phyloP scores from a whole-genome alignment of 768 basidiomycete genomes.

The Podaxis sp. region DNA sequence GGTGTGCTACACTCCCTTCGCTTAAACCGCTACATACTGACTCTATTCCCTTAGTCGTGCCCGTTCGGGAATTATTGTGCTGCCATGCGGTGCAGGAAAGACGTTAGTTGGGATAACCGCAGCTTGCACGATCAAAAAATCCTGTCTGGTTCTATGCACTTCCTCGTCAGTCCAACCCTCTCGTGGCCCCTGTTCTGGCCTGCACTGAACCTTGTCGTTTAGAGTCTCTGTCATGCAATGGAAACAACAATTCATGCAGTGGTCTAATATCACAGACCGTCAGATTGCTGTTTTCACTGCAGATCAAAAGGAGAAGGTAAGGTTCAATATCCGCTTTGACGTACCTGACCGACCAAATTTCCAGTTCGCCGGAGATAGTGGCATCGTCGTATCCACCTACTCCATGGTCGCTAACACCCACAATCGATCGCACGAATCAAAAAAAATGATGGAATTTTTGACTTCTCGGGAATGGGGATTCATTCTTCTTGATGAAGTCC shows the following conservation, averaged over 20 bases:
- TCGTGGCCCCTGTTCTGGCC: not conserved
- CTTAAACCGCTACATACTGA: constrained; percentile 8
- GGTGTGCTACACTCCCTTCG: constrained; percentile 45
- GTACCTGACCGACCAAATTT: constrained; percentile 10
- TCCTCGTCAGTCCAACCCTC: constrained; percentile 72
- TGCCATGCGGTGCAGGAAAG: constrained; percentile 98
- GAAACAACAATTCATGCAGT: constrained; percentile 97
- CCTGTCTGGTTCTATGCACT: constrained; percentile 94
- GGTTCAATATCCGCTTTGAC: constrained; percentile 8
- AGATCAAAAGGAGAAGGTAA: constrained; percentile 94
- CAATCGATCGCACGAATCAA: constrained; percentile 97
- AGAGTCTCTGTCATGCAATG: constrained; percentile 98
- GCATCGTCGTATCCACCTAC: constrained; percentile 98
- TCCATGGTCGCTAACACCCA: constrained; percentile 99
- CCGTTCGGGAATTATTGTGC: constrained; percentile 95
- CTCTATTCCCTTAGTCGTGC: constrained; percentile 66
- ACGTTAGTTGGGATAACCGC: constrained; percentile 99
- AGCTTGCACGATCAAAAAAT: constrained; percentile 99
- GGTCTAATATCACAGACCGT: constrained; percentile 96
- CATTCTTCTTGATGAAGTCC: constrained; percentile 95
- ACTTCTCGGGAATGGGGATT: constrained; percentile 99
- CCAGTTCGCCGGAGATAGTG: constrained; percentile 95
- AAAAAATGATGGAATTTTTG: constrained; percentile 99
- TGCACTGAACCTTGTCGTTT: constrained; percentile 12
- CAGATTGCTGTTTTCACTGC: constrained; percentile 98